phyloP scores from a whole-genome alignment of 2,329 filamentous ascomycete genomes.

The Pestalotiopsis sp. region DNA sequence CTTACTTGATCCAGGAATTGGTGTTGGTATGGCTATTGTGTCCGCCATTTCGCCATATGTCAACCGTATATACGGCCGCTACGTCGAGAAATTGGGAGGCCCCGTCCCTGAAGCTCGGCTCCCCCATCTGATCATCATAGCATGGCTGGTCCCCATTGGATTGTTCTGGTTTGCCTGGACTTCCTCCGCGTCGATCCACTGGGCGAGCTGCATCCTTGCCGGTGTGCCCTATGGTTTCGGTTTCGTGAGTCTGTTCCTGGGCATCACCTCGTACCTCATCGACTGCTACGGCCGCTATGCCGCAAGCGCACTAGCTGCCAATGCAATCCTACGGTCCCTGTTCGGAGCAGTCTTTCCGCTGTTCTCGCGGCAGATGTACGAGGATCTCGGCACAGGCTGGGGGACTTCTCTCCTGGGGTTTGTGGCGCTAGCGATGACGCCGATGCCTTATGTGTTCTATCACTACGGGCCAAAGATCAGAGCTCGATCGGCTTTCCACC shows the following conservation, averaged over 20 bases:
- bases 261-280: constrained; percentile 46
- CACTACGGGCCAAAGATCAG: constrained; percentile 18
- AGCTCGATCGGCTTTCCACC: neutral
- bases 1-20: constrained; percentile 29
- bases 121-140: constrained; percentile 6
- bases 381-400: constrained; percentile 57
- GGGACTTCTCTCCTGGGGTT: constrained; percentile 59
- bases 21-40: constrained; percentile 39
- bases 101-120: constrained; percentile 12
- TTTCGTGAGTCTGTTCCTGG: constrained; percentile 25
- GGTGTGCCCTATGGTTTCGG: constrained; percentile 13
- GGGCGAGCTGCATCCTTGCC: neutral
- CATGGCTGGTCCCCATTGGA: constrained; percentile 6
- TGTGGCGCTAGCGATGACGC: constrained; percentile 35
- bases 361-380: constrained; percentile 52
- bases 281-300: constrained; percentile 58
- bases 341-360: constrained; percentile 58
- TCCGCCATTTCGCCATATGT: constrained; percentile 9
- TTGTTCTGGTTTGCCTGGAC: constrained; percentile 14
- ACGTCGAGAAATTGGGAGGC: neutral
- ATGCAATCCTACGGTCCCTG: constrained; percentile 52
- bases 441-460: constrained; percentile 20
- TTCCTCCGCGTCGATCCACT: neutral
- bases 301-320: constrained; percentile 61
- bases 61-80: constrained; percentile 24